Evolutionary conservation across 768 basidiomycete species (phyloP), one percentile per base, ranked within the genome.

Genomic region (Suillus hirtellus): DNA sequence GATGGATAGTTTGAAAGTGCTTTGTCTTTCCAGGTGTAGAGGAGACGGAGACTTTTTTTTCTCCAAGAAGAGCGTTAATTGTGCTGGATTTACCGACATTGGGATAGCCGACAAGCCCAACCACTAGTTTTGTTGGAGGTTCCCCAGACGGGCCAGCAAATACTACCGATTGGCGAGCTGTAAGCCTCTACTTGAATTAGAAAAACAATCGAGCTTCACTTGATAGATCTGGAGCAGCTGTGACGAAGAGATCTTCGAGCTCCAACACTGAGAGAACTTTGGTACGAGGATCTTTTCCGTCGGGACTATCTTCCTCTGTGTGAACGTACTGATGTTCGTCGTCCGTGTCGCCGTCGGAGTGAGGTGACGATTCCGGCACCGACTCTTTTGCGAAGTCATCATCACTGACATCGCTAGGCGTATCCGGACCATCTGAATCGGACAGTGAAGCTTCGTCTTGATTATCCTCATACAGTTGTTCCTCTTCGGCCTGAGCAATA

Each of bases 51-150:
- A 99, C 97, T 82, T 93, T 95, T 80, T 97, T 96, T 74, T 95
- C 91, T 43, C 96, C 97, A 6, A 99, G 82, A 8, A 99, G 83
- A 7, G 96, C 92, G 73, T 99, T 99, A 71, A 99, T 96, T 6
- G 97, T 95, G 65, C 94, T 96, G 0, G 96, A 99, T 77, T 99
- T 99, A 17, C 97, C 97, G 27, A 98, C 96, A 71, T 99, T 99
- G 0, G 97, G 97, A 73, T 99, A 99, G 35, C 97, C 97, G 47
- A 99, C 97, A 15, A 99, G 86, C 38, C 95, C 95, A 44, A 97
- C 87, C 6, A 88, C 86, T 3, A 93, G 80, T 72, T 86, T 93
- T 31, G 79, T 73, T 1, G 89, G 86, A 10, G 79, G 72, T 54
- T 85, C 79, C n/a, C 88, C 85, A 19, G 79, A 80, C 0, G 82